These are phyloP conservation scores for Coniferiporia sulphurascens DNA, from an alignment of 1,284 basidiomycete species.

Conservation along the genomic window DNA sequence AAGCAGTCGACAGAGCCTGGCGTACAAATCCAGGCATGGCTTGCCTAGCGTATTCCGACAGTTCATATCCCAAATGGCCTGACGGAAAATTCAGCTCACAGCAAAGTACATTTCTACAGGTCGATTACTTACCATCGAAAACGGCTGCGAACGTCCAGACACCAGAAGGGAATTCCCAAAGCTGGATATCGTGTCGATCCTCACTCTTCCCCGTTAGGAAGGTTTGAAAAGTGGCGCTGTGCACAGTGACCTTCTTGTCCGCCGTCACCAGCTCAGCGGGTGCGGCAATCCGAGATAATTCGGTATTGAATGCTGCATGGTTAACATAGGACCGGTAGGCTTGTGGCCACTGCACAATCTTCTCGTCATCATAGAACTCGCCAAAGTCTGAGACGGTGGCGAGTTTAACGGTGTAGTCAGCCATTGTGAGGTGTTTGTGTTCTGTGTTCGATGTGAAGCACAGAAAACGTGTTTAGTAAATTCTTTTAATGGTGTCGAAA, in stretches of 20 bases:
- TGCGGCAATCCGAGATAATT: conserved; percentile 4
- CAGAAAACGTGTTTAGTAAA: no score
- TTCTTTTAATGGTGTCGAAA: no score
- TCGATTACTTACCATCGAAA: conserved; percentile 50
- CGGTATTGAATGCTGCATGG: conserved; percentile 9
- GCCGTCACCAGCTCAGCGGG: conserved; percentile 19
- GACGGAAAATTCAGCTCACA: conserved; percentile 5
- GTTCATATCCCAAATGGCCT: conserved; percentile 36
- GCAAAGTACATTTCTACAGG: conserved; percentile 19
- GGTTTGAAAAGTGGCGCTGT: conserved; percentile 24
- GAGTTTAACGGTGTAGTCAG: conserved; percentile 8
- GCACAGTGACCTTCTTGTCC: background rate
- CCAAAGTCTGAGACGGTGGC: conserved; percentile 4
- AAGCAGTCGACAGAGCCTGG: conserved; percentile 36
- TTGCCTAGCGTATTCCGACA: conserved; percentile 47
- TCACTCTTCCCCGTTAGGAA: conserved; percentile 16
- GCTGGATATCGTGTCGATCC: conserved; percentile 49
- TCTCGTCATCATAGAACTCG: background rate
- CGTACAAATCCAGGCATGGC: conserved; percentile 62
- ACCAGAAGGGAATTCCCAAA: conserved; percentile 49
- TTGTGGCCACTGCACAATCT: conserved; percentile 41
- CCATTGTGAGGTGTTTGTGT: background rate
- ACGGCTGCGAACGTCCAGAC: conserved; percentile 62
- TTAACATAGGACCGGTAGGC: conserved; percentile 40
- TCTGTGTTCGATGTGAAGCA: no score